Evolutionary conservation across 345 rosid genomes (phyloP).

Genomic region (Firmiana major): DNA sequence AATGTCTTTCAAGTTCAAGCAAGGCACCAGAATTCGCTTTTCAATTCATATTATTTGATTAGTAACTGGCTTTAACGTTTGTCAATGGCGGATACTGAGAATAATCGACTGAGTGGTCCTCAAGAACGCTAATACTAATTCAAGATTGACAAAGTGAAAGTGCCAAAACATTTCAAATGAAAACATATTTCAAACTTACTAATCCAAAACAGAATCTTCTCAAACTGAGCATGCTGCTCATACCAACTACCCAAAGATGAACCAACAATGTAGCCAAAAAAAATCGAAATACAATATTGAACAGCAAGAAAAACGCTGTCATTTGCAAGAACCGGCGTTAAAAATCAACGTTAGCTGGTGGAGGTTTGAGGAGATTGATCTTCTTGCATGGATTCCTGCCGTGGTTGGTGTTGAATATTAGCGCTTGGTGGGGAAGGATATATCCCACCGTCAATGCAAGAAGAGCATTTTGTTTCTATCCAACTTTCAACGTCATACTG

Average conservation of each 20-base stretch:
- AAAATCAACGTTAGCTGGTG: conserved; percentile 5
- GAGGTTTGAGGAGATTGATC: conserved; percentile 27
- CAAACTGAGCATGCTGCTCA: background rate
- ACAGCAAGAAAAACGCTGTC: background rate
- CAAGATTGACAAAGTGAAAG: background rate
- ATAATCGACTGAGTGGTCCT: background rate
- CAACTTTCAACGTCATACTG: conserved; percentile 66
- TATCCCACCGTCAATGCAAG: conserved; percentile 77
- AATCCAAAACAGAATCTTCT: background rate
- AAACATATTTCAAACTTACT: background rate
- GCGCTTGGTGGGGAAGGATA: conserved; percentile 28
- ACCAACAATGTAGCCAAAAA: background rate
- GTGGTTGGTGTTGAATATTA: conserved; percentile 18
- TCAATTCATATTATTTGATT: background rate
- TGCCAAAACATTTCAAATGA: background rate
- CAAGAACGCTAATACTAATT: too few species aligned
- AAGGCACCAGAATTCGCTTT: background rate
- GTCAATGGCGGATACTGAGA: background rate
- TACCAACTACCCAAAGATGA: background rate
- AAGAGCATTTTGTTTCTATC: conserved; percentile 57
- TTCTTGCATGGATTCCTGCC: conserved; percentile 29
- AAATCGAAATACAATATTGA: background rate
- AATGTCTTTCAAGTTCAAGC: background rate
- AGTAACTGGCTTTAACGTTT: background rate
- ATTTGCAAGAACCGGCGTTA: conserved; percentile 10